A percentile compares a stretch with the other conserved stretches of the same genome.
Evolutionary conservation across 2,329 filamentous ascomycete genomes (phyloP).

Genomic region (Aspergillus tamarii): DNA sequence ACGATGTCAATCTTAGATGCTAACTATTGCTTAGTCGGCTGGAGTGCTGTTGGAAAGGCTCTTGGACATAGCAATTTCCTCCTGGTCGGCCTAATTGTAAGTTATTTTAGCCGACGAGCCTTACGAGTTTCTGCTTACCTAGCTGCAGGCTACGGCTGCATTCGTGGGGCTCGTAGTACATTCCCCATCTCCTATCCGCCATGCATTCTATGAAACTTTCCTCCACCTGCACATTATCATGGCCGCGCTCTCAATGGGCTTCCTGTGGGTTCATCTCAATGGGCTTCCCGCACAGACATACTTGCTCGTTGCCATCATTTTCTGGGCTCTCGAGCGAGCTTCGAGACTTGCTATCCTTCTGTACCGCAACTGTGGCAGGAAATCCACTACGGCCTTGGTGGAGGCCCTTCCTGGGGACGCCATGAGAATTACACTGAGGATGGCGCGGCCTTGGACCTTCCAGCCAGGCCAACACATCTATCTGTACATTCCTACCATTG

Average conservation of each 20-base stretch:
- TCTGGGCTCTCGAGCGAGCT: conserved; percentile 76
- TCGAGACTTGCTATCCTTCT: conserved; percentile 65
- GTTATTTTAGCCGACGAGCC: conserved; percentile 14
- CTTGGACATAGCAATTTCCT: conserved; percentile 40
- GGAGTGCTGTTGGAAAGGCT: conserved; percentile 36
- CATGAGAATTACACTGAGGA: conserved; percentile 69
- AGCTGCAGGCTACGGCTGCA: conserved; percentile 48
- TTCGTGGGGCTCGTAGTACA: conserved; percentile 70
- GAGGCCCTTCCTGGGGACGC: conserved; percentile 72
- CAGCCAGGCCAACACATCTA: conserved; percentile 75
- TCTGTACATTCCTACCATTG: conserved; percentile 68
- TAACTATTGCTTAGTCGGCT: conserved; percentile 52
- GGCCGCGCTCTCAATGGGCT: conserved; percentile 67
- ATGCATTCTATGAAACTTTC: conserved; percentile 98
- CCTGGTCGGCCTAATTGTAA: conserved; percentile 49
- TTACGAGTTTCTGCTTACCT: conserved; percentile 15
- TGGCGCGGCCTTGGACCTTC: conserved; percentile 68
- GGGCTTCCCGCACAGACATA: conserved; percentile 71
- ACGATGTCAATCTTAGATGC: conserved; percentile 36
- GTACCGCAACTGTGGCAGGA: conserved; percentile 64
- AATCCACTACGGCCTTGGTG: conserved; percentile 67
- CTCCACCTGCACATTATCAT: conserved; percentile 81
- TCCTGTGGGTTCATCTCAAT: conserved; percentile 79
- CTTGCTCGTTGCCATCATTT: conserved; percentile 71
- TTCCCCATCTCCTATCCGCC: conserved; percentile 78